phyloP scores from a whole-genome alignment of 2,329 filamentous ascomycete genomes.

The Geosmithia flava region DNA sequence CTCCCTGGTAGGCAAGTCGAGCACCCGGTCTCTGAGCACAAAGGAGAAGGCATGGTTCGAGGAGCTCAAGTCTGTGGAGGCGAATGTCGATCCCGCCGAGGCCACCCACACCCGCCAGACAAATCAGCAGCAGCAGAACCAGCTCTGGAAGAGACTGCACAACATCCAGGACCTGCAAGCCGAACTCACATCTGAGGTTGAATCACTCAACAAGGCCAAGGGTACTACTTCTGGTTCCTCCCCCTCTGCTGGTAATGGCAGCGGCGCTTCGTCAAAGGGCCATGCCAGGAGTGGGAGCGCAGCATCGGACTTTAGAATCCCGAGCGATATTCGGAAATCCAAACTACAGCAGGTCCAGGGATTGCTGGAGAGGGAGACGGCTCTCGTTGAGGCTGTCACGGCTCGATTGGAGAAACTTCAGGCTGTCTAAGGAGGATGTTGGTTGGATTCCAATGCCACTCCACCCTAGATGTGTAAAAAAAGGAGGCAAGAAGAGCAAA shows the following conservation, averaged over 20 bases:
- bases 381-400: slow-evolving; percentile 55
- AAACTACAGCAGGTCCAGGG: slow-evolving; percentile 53
- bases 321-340: slow-evolving; percentile 45
- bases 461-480: too few relatives aligned
- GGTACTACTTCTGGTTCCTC: background rate
- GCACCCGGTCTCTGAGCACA: slow-evolving; percentile 27
- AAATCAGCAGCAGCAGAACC: slow-evolving; percentile 22
- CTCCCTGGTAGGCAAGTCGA: slow-evolving; percentile 26
- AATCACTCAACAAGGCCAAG: slow-evolving; percentile 11
- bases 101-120: slow-evolving; percentile 2
- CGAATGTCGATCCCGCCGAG: slow-evolving; percentile 21
- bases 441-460: too few relatives aligned
- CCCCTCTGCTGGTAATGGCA: too few relatives aligned
- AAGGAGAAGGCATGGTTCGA: slow-evolving; percentile 33
- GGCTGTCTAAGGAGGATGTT: slow-evolving; percentile 3
- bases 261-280: background rate
- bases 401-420: slow-evolving; percentile 47
- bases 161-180: slow-evolving; percentile 40
- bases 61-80: slow-evolving; percentile 41
- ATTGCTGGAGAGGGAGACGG: slow-evolving; percentile 53
- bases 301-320: slow-evolving; percentile 36
- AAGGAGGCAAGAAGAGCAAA: too few relatives aligned
- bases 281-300: background rate
- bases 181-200: slow-evolving; percentile 39
- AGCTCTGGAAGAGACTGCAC: slow-evolving; percentile 43